Base-by-base conservation (phyloP, 164 flowering plant species). In the Kingdonia uniflora region DNA sequence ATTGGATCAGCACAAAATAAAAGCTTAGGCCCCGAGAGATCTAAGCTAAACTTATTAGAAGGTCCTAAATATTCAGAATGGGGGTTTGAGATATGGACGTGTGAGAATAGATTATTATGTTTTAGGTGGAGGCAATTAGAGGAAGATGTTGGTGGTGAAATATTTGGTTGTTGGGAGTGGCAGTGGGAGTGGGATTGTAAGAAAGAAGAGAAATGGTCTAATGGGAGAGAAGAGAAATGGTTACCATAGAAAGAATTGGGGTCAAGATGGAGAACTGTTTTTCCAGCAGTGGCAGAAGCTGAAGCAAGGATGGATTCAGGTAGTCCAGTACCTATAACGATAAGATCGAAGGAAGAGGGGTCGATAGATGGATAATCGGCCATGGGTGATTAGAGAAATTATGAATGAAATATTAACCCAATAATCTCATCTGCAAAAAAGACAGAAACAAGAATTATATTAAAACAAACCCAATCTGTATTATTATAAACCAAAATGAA, bases 231-330 rank as follows among this genome's bases (percentile, higher is more conserved):
- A 51, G 95, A 65, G 66, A 57, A 85, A 61, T 84, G 87, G 50
- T 67, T 44, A 54, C 96, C 99, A 52, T 88, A 88, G 71, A 78
- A 84, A 48, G 94, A 67, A 62, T 86, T 78, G 51, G 80, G 75
- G 57, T 92, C 96, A 52, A 88, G 71, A 54, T 92, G 98, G 67
- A 86, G 95, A 52, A 86, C 94, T n/a, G 94, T 51, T 71, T 88
- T 88, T 6, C 85, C 84, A 54, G 66, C 68, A 54, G 78, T 35
- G 21, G 96, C 74, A 33, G 95, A 78, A 6, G 88, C 90, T 53
- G 98, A 82, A 48, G 96, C 77, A 49, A 92, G 26, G 15, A 92
- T 54, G 55, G 96, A 84, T 57, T 71, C 82, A 1, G 95, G 77
- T 3, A 92, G 70, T 26, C 96, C 94, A 22, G 96, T 92, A 33